These are phyloP conservation scores for Cryomyces minteri DNA, from an alignment of 495 filamentous ascomycete species.

Conservation along the genomic window DNA sequence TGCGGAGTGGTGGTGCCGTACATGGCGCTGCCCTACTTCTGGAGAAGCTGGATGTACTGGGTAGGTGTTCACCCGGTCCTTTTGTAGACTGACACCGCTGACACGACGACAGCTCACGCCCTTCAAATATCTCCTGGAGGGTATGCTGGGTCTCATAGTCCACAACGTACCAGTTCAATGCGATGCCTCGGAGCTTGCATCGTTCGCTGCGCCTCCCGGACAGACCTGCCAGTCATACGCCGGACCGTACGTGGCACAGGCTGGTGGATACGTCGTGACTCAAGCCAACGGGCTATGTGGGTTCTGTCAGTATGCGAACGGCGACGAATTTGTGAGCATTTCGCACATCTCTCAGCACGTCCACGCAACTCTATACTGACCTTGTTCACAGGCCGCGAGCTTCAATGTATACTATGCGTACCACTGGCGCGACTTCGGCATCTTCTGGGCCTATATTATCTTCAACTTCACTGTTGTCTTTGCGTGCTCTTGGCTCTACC, in stretches of 20 bases:
- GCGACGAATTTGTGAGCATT: slow-evolving; percentile 10
- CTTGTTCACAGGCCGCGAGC: slow-evolving; percentile 6
- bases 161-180: slow-evolving; percentile 29
- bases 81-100: too few species aligned
- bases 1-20: slow-evolving; percentile 41
- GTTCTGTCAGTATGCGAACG: slow-evolving; percentile 20
- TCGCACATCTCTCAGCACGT: not conserved
- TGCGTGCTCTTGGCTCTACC: slow-evolving; percentile 22
- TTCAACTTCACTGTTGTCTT: slow-evolving; percentile 9
- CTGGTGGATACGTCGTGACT: slow-evolving; percentile 19
- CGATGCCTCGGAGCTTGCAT: slow-evolving; percentile 26
- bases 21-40: slow-evolving; percentile 28
- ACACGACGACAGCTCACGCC: slow-evolving; percentile 18
- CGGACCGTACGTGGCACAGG: slow-evolving; percentile 12
- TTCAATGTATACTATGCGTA: slow-evolving; percentile 16
- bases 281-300: slow-evolving; percentile 16
- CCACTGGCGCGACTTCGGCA: slow-evolving; percentile 20
- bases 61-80: too few species aligned
- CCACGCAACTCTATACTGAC: not conserved
- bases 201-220: slow-evolving; percentile 31
- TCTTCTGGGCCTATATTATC: slow-evolving; percentile 10
- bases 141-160: slow-evolving; percentile 27
- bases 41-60: slow-evolving; percentile 37
- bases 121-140: slow-evolving; percentile 38
- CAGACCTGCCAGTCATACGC: slow-evolving; percentile 31